A percentile compares a stretch with the other conserved stretches of the same genome.
These are phyloP conservation scores for Nicotiana paniculata DNA, from an alignment of 257 asterid species.

Conservation along the genomic window DNA sequence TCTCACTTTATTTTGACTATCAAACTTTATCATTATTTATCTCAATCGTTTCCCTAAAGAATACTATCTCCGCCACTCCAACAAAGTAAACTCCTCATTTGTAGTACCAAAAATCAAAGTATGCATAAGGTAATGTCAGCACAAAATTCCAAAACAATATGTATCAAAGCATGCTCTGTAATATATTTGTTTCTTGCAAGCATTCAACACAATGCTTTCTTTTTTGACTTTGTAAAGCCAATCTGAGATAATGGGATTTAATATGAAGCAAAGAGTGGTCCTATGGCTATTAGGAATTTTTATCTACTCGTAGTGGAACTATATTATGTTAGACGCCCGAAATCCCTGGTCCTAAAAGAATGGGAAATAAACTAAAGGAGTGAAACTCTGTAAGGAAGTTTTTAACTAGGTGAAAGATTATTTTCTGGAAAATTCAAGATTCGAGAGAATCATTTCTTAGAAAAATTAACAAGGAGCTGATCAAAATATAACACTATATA, in stretches of 20 bases:
- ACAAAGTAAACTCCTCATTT: not conserved
- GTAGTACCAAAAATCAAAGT: not conserved
- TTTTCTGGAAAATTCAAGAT: not conserved
- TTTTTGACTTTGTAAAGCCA: constrained; percentile 1
- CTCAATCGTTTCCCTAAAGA: not conserved
- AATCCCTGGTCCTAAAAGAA: not conserved
- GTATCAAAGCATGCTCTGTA: constrained; percentile 8
- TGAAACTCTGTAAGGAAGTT: not conserved
- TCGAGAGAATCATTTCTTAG: not conserved
- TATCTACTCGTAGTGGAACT: constrained; percentile 3
- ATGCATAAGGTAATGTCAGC: not conserved
- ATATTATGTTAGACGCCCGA: not conserved
- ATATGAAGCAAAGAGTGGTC: constrained; percentile 2
- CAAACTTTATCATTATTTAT: not conserved
- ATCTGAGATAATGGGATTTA: not conserved
- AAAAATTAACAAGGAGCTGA: not conserved
- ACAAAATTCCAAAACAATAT: constrained; percentile 6
- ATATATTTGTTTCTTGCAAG: not conserved
- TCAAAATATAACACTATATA: not conserved
- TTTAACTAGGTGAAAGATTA: not conserved
- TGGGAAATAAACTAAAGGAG: not conserved
- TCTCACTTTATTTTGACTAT: not conserved
- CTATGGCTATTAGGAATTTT: not conserved
- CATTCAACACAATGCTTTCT: not conserved
- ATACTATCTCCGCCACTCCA: not conserved